Evolutionary conservation across 2,329 filamentous ascomycete species (phyloP), one percentile per base, ranked within the genome.

Genomic region (Penicillium sp.): DNA sequence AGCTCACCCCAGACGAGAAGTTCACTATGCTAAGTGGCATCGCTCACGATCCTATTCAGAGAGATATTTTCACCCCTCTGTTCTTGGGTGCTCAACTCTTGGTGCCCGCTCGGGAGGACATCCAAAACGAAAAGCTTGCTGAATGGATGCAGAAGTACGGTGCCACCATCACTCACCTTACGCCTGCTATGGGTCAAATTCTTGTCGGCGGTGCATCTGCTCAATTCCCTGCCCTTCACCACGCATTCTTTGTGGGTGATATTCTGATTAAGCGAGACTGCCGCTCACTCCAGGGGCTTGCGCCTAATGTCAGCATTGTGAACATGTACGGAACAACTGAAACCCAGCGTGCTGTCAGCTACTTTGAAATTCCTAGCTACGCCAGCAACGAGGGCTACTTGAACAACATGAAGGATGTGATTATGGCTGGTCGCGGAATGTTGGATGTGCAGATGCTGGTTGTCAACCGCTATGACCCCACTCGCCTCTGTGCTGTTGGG

Each of bases 171-270:
- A 91, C 89, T 13, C 94, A 97, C 75, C 78, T 97, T 39, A 99
- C 94, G 1, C 94, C 94, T 10, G 94, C 94, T 56, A 97, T 97
- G 92, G 92, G 92, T 54, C 91, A 97, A 67, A 94, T 97, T 60
- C 79, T 97, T 2, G 87, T 93, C n/a, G 92, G 92, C 43, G 91
- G 90, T 64, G 89, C 91, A 25, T 87, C 79, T 3, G 87, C 90
- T 0, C 75, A 89, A 63, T 95, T 97, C 68, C 88, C 91, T 1
- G 81, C 83, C 13, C 80, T 97, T n/a, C 82, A 88, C 57, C 81
- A 86, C 56, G 91, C 87, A 19, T 93, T 97, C 80, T 97, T 93
- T 61, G 93, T 97, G 1, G 94, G 94, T 33, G 93, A 97, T 69
- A 81, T 97, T 34, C 75, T 97, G 47, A 95, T 91, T 61, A 96